Evolutionary conservation across 2,329 filamentous ascomycete genomes (phyloP).

Genomic region (Gyromitra esculenta): DNA sequence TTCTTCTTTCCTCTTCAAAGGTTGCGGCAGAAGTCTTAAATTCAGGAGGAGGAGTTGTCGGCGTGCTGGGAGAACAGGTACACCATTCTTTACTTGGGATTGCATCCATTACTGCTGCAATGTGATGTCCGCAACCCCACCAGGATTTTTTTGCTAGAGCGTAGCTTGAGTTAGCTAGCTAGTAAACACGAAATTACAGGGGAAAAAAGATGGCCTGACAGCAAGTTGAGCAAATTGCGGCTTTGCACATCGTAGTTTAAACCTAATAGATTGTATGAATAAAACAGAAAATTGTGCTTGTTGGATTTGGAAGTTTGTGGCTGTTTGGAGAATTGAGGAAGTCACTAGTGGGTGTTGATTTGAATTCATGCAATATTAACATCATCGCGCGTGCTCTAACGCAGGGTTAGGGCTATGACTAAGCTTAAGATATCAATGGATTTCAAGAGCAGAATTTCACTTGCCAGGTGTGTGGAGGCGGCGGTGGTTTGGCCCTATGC

Average conservation of each 20-base stretch:
- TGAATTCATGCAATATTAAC: background rate
- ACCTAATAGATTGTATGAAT: conserved; percentile 2
- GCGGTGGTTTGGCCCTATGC: background rate
- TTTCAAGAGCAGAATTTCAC: too few relatives aligned
- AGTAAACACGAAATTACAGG: background rate
- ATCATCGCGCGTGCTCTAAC: too few relatives aligned
- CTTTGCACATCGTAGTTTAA: conserved; percentile 10
- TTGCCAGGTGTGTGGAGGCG: too few relatives aligned
- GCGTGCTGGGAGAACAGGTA: background rate
- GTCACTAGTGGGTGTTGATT: background rate
- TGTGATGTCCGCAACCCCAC: conserved; percentile 11
- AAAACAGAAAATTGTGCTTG: background rate
- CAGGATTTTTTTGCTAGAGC: background rate
- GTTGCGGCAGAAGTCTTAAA: background rate
- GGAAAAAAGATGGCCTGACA: background rate
- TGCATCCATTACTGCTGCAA: conserved; percentile 1
- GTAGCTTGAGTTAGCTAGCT: background rate
- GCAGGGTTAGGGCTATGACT: too few relatives aligned
- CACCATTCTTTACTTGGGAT: conserved; percentile 10
- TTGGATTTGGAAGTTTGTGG: background rate
- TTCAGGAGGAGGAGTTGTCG: background rate
- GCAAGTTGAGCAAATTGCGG: background rate
- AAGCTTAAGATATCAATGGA: too few relatives aligned
- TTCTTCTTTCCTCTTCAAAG: background rate
- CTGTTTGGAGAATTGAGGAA: background rate